Conservation (phyloP, 2,329 filamentous ascomycete genomes). For the Raffaelea albimanens region DNA sequence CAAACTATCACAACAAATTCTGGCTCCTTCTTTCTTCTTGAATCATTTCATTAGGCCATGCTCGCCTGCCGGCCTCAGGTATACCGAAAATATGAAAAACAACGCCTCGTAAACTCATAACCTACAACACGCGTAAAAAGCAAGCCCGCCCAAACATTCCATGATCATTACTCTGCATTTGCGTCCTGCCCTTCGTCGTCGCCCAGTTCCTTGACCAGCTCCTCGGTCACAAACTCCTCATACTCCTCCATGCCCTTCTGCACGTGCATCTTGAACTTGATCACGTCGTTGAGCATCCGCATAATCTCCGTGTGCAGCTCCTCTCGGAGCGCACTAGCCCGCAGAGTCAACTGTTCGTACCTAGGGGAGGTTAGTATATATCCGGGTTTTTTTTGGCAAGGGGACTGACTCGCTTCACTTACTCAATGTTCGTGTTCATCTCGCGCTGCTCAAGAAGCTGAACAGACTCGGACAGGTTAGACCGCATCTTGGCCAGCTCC, state of each 20-base stretch:
- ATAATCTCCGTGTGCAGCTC: slow-evolving; percentile 97
- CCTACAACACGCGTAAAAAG: too few relatives aligned
- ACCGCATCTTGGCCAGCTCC: slow-evolving; percentile 87
- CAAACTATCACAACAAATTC: too few relatives aligned
- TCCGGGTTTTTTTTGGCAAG: background rate
- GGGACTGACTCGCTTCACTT: slow-evolving; percentile 33
- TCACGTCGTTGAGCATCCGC: slow-evolving; percentile 90
- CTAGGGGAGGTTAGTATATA: slow-evolving; percentile 29
- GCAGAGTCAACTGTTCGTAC: slow-evolving; percentile 85
- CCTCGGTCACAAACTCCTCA: slow-evolving; percentile 84
- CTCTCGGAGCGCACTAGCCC: slow-evolving; percentile 76
- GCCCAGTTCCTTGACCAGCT: slow-evolving; percentile 79
- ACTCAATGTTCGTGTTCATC: slow-evolving; percentile 96
- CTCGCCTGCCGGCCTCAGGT: too few relatives aligned
- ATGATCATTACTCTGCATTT: background rate
- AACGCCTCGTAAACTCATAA: too few relatives aligned
- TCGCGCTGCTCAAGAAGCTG: slow-evolving; percentile 90
- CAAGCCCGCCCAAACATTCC: too few relatives aligned
- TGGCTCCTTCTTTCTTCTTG: too few relatives aligned
- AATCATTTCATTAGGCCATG: too few relatives aligned
- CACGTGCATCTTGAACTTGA: slow-evolving; percentile 96
- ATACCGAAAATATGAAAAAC: too few relatives aligned
- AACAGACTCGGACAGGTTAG: slow-evolving; percentile 73
- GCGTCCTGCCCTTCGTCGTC: slow-evolving; percentile 42
- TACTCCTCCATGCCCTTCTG: slow-evolving; percentile 91